Evolutionary conservation across 2,329 filamentous ascomycete species (phyloP), one percentile per base, ranked within the genome.

Genomic region (Alternaria consortialis): DNA sequence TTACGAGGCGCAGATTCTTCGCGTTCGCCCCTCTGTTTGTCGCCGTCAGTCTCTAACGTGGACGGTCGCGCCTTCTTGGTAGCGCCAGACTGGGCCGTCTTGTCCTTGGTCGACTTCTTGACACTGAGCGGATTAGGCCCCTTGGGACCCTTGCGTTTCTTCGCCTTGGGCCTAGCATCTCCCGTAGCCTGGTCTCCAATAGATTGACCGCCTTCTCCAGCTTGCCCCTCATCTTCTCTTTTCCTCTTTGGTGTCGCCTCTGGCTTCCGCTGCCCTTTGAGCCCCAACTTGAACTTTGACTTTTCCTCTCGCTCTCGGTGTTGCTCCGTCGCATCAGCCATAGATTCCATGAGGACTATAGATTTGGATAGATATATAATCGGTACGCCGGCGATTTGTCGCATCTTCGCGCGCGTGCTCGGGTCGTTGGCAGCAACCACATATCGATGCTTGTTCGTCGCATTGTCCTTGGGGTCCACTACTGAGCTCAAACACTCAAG

Each of bases 271-370:
- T 66, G 81, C 12, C 72, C 82, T 77, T 87, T 90, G 66, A 93
- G 80, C 47, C 91, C 91, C 17, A 86, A 84, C 65, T 88, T 86
- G 72, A 94, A 91, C 80, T 96, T 96, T 58, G 84, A 84, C 70
- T 84, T 87, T 82, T 95, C 92, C 64, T 91, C 90, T 60, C 83
- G 83, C 53, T 89, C 86, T 62, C 90, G 86, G 47, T 87, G 84
- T 59, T 86, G 84, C 39, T 85, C 85, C 15, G 89, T 91, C 55
- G 85, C 85, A 39, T 83, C 85, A 17, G 90, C 89, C 90, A 95
- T 93, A 13, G 91, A 90, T 78, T 91, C 87, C 83, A 91, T 84
- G 56, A 91, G 88, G 87, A 94, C 91, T 55, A 96, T 91, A 63
- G 89, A 91, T 57, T 91, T 84, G 66, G 89, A 88, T 67, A 94